Evolutionary conservation across 257 asterid genomes (phyloP), one percentile per base, ranked within the genome.

Genomic region (Petunia axillaris): DNA sequence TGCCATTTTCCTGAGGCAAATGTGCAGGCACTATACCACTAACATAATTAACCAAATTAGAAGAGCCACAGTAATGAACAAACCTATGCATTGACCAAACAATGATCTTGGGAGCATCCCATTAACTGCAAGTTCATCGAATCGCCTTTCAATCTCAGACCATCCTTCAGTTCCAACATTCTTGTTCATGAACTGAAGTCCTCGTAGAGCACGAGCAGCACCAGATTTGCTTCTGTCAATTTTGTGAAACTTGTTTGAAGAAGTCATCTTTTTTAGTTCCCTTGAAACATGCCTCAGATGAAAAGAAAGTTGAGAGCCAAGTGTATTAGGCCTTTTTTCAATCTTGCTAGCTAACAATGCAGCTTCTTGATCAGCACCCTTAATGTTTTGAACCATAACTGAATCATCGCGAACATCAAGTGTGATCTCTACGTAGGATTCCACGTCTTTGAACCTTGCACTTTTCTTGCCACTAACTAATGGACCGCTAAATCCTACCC

Each of bases 71-170:
- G 36, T 35, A 10, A 50, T 50, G 35, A 76, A 58, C 80, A 16
- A 43, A 78, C 81, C 76, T 60, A 78, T 78, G 81, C 81, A 78
- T 64, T 78, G 58, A 4, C 63, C 81, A 78, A 78, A 78, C 53
- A 64, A 43, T 59, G 54, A 64, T 64, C 37, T 78, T 1, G 60
- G 36, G 10, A 64, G 81, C 64, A 44, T 64, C 8, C 64, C 81
- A 63, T 46, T 39, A 15, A 64, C 63, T 46, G 81, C 36, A 62
- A 78, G 75, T 15, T 64, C 3, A 36, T 63, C 41, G 44, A 78
- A 78, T 14, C 81, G 48, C 38, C 48, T 6, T 64, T 78, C 76
- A 78, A 78, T 57, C n/a, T 78, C 76, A 13, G 81, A 37, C 81
- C 81, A 78, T 6, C 76, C 81, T 46, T 78, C 76, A 78, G 55